These are phyloP conservation scores for Tolypocladium sp. DNA, from an alignment of 2,329 filamentous ascomycete genomes.

Conservation along the genomic window DNA sequence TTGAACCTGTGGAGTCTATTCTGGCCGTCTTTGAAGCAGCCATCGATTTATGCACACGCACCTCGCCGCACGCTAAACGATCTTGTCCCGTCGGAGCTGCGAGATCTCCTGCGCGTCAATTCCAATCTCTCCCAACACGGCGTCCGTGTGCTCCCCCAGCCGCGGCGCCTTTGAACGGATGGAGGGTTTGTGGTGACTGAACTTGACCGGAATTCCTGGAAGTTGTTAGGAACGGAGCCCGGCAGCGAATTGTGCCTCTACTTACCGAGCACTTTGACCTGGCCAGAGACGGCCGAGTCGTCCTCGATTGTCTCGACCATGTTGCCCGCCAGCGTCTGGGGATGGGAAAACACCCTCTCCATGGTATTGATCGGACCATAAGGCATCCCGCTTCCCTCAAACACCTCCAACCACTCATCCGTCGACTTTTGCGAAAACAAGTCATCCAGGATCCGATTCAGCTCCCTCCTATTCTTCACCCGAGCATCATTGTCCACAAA, in stretches of 20 bases:
- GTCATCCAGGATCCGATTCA: slow-evolving; percentile 24
- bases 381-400: slow-evolving; percentile 33
- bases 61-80: neutral
- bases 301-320: slow-evolving; percentile 20
- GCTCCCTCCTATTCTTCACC: slow-evolving; percentile 24
- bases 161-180: slow-evolving; percentile 3
- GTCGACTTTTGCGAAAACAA: slow-evolving; percentile 25
- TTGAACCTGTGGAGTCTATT: too few relatives aligned
- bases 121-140: slow-evolving; percentile 6
- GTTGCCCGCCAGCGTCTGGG: slow-evolving; percentile 28
- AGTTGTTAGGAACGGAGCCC: too few relatives aligned
- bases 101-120: neutral
- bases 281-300: slow-evolving; percentile 4
- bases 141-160: slow-evolving; percentile 8
- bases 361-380: slow-evolving; percentile 37
- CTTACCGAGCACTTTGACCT: slow-evolving; percentile 5
- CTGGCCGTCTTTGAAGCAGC: too few relatives aligned
- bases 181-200: slow-evolving; percentile 3
- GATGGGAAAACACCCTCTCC: slow-evolving; percentile 31
- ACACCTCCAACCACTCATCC: slow-evolving; percentile 26
- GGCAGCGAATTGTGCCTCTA: too few relatives aligned
- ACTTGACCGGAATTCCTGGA: slow-evolving; percentile 8
- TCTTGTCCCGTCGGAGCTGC: neutral
- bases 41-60: neutral
- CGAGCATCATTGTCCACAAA: slow-evolving; percentile 22